phyloP scores from a whole-genome alignment of 1,139 yeast genomes.

The Yamadazyma siamensis region DNA sequence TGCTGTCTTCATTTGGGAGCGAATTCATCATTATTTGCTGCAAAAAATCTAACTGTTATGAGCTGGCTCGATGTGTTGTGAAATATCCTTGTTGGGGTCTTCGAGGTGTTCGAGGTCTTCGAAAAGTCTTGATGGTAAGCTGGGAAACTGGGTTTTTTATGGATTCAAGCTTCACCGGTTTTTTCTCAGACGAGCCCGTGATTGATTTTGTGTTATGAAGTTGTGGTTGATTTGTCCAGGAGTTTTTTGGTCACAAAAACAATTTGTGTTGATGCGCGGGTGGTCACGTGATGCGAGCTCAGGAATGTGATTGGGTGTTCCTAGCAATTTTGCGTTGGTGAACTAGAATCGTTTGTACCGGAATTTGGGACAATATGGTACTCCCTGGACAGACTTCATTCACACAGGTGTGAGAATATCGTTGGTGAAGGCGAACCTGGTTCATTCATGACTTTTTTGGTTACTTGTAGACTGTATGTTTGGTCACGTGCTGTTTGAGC shows the following conservation, averaged over 20 bases:
- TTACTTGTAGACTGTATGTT: too few relatives aligned
- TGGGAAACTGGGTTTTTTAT: neutral
- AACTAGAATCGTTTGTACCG: too few relatives aligned
- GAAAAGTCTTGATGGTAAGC: neutral
- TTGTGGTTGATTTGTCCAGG: conserved; percentile 20
- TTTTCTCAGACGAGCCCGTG: neutral
- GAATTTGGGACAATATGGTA: too few relatives aligned
- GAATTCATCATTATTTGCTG: conserved; percentile 5
- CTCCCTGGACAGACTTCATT: too few relatives aligned
- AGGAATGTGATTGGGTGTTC: too few relatives aligned
- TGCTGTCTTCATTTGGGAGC: conserved; percentile 22
- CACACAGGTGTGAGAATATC: too few relatives aligned
- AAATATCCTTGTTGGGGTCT: neutral
- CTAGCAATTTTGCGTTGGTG: too few relatives aligned
- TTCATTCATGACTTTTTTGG: too few relatives aligned
- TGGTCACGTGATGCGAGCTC: too few relatives aligned
- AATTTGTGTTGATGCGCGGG: conserved; percentile 10
- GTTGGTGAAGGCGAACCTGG: too few relatives aligned
- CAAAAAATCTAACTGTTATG: neutral
- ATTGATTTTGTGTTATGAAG: conserved; percentile 7
- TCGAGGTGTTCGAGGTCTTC: too few relatives aligned
- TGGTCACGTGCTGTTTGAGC: too few relatives aligned
- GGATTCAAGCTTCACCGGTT: neutral
- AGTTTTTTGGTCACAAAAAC: conserved; percentile 18
- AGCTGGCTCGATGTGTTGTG: neutral